phyloP scores from a whole-genome alignment of 1,284 basidiomycete genomes.

The Sanghuangporus baumii region DNA sequence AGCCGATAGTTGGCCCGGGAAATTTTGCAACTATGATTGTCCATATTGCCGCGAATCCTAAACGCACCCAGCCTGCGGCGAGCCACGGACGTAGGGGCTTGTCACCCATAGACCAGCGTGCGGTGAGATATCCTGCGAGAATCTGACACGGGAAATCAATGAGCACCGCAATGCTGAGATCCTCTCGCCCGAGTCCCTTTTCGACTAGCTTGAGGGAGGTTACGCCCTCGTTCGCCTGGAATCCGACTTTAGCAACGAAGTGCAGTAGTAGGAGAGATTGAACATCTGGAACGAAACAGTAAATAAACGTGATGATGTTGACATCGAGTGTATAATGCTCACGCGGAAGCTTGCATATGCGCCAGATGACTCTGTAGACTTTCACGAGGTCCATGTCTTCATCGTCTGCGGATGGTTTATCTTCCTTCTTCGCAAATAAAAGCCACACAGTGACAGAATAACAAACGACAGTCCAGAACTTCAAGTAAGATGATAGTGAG shows the following conservation, averaged over 20 bases:
- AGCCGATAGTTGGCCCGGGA: conserved; percentile 70
- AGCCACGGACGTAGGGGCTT: conserved; percentile 84
- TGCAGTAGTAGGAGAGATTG: conserved; percentile 87
- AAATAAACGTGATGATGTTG: not conserved
- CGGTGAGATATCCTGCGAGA: conserved; percentile 92
- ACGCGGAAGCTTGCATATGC: conserved; percentile 90
- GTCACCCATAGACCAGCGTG: conserved; percentile 81
- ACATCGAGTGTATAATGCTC: conserved; percentile 24
- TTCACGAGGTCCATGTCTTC: conserved; percentile 88
- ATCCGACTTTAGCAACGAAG: conserved; percentile 92
- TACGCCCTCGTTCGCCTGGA: conserved; percentile 91
- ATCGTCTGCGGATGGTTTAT: conserved; percentile 64
- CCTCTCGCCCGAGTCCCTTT: conserved; percentile 93
- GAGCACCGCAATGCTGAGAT: conserved; percentile 90
- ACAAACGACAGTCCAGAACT: conserved; percentile 83
- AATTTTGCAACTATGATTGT: conserved; percentile 83
- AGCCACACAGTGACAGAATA: conserved; percentile 85
- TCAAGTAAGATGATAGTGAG: conserved; percentile 77
- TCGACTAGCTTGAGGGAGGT: conserved; percentile 95
- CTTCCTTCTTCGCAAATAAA: conserved; percentile 87
- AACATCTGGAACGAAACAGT: conserved; percentile 56
- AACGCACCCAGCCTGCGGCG: conserved; percentile 85
- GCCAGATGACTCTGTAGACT: conserved; percentile 94
- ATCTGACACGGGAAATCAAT: conserved; percentile 99
- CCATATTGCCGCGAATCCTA: conserved; percentile 68